These are phyloP conservation scores for Mangifera indica DNA, from an alignment of 345 rosid species.

Conservation along the genomic window DNA sequence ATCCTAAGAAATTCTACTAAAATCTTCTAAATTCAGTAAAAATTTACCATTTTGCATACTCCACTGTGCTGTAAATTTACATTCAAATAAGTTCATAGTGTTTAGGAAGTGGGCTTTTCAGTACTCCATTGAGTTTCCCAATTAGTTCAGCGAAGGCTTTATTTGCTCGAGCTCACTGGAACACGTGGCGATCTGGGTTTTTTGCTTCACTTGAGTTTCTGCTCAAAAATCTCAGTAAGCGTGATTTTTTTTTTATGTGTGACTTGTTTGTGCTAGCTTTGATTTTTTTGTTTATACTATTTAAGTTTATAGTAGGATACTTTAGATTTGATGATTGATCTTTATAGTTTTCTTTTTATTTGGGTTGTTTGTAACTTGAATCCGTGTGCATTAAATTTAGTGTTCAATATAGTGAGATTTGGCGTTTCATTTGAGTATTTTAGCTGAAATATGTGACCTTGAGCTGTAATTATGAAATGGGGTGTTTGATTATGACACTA, in stretches of 20 bases:
- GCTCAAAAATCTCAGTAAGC: conserved; percentile 47
- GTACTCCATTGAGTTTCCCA: conserved; percentile 33
- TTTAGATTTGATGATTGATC: conserved; percentile 20
- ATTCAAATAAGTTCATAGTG: conserved; percentile 5
- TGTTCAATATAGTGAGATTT: conserved; percentile 23
- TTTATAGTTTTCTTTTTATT: not conserved
- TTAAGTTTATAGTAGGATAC: conserved; percentile 12
- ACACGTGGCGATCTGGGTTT: conserved; percentile 64
- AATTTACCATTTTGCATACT: conserved; percentile 10
- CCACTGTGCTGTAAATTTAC: conserved; percentile 17
- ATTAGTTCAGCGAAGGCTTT: conserved; percentile 34
- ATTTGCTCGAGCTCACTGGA: conserved; percentile 50
- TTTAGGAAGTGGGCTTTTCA: conserved; percentile 16
- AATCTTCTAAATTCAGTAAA: conserved; percentile 23
- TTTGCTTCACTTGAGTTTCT: conserved; percentile 41
- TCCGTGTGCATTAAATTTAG: conserved; percentile 34
- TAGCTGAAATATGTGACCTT: conserved; percentile 22
- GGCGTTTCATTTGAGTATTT: conserved; percentile 22
- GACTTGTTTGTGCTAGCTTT: conserved; percentile 20
- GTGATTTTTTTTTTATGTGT: conserved; percentile 25
- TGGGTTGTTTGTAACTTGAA: conserved; percentile 22
- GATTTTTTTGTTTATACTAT: conserved; percentile 2
- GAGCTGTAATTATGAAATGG: conserved; percentile 23
- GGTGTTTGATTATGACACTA: conserved; percentile 28
- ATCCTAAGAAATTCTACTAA: not conserved